Evolutionary conservation across 2,329 filamentous ascomycete species (phyloP), one percentile per base, ranked within the genome.

Genomic region (Aspergillus transmontanensis): DNA sequence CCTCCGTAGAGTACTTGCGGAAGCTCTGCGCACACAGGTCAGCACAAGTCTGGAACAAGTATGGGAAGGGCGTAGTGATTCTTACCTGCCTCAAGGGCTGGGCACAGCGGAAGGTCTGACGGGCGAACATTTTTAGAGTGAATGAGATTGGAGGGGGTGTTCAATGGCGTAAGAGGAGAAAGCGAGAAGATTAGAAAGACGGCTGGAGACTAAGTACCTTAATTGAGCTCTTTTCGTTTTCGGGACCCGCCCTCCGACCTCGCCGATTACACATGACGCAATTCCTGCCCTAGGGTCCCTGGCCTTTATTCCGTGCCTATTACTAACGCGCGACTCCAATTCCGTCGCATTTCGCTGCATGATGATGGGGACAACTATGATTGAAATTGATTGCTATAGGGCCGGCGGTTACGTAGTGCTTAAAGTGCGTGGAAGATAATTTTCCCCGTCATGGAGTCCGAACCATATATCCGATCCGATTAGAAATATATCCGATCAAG

Each of bases 1-100:
- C 77, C 66, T 83, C 78, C 68, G 91, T 90, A 62, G 94, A 91
- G 80, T 96, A 97, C 73, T 85, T 84, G 75, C 89, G 87, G 76
- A 87, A 82, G 75, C 86, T 84, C 88, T 90, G 71, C 11, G 43
- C 11, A 51, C 45, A 46, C 60, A 60, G 61, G 36, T 61, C 36
- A 60, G 50, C 11, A 48, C 45, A 36, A 26, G 28, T 14, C 19
- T 28, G 3, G 5, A 39, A 59, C 11, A 19, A 32, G 41, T 53
- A 28, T 45, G 34, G 59, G 41, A 46, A 26, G 30, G 26, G 14
- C 45, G 16, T 26, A 23, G 45, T 34, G 11, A 12, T 36, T 76
- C 86, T 75, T 81, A 91, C 89, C 81, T 85, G 85, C 78, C 84
- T 87, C 69, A 91, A 78, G 69, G 89, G 88, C 80, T 88, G 87